A percentile compares a stretch with the other conserved stretches of the same genome.
These are phyloP conservation scores for Colletotrichum siamense DNA, from an alignment of 2,329 filamentous ascomycete species.

Conservation along the genomic window DNA sequence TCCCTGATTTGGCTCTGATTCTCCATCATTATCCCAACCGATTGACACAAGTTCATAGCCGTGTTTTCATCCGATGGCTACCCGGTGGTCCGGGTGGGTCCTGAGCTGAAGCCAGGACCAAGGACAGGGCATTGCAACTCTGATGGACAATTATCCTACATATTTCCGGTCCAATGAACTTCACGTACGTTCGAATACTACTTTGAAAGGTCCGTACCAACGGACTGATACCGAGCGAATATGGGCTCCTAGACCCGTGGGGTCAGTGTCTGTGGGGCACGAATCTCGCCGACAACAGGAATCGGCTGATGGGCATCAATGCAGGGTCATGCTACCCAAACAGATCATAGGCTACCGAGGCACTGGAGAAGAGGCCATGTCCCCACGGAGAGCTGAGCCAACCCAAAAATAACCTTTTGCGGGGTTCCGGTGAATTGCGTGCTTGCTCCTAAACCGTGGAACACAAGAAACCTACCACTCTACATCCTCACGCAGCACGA, in stretches of 20 bases:
- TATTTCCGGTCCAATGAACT: not conserved
- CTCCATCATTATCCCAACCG: not conserved
- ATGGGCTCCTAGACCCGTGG: not conserved
- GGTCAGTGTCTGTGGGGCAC: not conserved
- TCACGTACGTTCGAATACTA: not conserved
- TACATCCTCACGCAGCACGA: not conserved
- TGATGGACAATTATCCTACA: not conserved
- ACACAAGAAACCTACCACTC: not conserved
- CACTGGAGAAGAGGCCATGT: not conserved
- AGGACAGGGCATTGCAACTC: fast-evolving
- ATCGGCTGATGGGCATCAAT: not conserved
- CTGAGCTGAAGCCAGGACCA: not conserved
- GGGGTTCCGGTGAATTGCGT: not conserved
- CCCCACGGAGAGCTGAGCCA: not conserved
- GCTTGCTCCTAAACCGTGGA: not conserved
- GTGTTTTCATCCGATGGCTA: not conserved
- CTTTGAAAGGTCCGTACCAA: not conserved
- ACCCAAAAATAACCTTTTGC: not conserved
- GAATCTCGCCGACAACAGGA: not conserved
- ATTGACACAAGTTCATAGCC: fast-evolving
- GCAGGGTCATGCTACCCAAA: not conserved
- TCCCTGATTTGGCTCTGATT: not conserved
- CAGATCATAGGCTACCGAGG: not conserved
- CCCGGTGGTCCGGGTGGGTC: not conserved
- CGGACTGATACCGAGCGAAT: not conserved